phyloP scores from a whole-genome alignment of 345 rosid genomes.

The Moricandia arvensis region DNA sequence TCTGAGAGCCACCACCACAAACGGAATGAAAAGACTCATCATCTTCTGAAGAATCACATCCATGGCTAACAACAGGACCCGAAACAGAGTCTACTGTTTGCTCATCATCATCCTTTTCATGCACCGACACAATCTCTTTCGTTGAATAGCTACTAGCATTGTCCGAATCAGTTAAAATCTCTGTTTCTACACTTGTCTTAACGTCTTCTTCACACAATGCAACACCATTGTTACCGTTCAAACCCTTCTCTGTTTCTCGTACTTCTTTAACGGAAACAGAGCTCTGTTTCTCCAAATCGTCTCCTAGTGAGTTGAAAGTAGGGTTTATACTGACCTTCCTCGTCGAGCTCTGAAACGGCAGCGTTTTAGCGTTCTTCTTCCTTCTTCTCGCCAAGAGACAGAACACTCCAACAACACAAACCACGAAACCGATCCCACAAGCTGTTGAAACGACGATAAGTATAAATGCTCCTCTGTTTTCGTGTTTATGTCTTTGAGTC shows the following conservation, averaged over 20 bases:
- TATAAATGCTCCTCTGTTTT: conserved; percentile 35
- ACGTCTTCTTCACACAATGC: conserved; percentile 35
- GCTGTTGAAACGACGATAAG: conserved; percentile 56
- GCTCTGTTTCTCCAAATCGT: conserved; percentile 64
- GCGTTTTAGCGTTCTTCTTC: conserved; percentile 26
- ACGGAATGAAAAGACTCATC: conserved; percentile 86
- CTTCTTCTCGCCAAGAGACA: conserved; percentile 49
- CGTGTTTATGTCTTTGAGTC: conserved; percentile 31
- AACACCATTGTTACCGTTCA: conserved; percentile 3
- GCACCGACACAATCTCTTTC: conserved; percentile 62
- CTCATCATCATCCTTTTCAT: conserved; percentile 49
- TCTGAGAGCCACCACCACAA: conserved; percentile 50
- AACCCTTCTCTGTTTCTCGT: conserved; percentile 23
- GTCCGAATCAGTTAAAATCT: conserved; percentile 42
- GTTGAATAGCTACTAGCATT: conserved; percentile 57
- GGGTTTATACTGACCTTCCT: conserved; percentile 67
- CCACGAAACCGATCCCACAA: conserved; percentile 49
- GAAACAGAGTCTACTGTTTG: conserved; percentile 32
- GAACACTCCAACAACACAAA: conserved; percentile 52
- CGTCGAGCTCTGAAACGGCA: conserved; percentile 41
- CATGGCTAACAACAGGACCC: conserved; percentile 40
- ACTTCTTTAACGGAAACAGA: conserved; percentile 26
- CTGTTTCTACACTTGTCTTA: conserved; percentile 31
- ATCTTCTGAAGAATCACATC: conserved; percentile 60
- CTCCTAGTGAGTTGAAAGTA: conserved; percentile 49